These are phyloP conservation scores for Claviceps sp. DNA, from an alignment of 2,329 filamentous ascomycete species.

Conservation along the genomic window DNA sequence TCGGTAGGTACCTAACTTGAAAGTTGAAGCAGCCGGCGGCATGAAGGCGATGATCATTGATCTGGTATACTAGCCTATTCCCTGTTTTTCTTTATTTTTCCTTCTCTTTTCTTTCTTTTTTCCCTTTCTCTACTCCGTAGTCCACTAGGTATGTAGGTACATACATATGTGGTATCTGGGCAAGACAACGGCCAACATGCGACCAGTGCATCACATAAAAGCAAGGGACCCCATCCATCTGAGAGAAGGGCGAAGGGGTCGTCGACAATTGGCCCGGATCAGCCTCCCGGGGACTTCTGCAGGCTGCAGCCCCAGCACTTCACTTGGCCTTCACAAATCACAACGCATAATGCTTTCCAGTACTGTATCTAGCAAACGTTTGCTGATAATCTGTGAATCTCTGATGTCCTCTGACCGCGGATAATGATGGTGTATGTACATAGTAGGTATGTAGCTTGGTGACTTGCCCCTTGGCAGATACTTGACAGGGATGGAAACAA, in stretches of 20 bases:
- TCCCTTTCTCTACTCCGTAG: background rate
- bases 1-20: too few species aligned
- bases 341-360: background rate
- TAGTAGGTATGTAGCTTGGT: background rate
- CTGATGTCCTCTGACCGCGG: background rate
- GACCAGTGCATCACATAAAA: constrained; percentile 1
- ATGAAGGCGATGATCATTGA: too few species aligned
- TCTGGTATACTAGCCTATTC: background rate
- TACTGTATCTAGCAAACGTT: too few species aligned
- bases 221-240: background rate
- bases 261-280: background rate
- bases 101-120: background rate
- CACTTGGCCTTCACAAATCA: background rate
- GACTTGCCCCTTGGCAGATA: background rate
- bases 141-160: too few species aligned
- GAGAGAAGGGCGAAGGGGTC: constrained; percentile 3
- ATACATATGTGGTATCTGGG: background rate
- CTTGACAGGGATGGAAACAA: too few species aligned
- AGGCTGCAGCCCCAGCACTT: background rate
- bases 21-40: too few species aligned
- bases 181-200: constrained; percentile 3
- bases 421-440: background rate
- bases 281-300: background rate
- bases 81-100: background rate
- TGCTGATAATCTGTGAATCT: too few species aligned